Evolutionary conservation across 2,329 filamentous ascomycete genomes (phyloP).

Genomic region (Chaetomium sp.): DNA sequence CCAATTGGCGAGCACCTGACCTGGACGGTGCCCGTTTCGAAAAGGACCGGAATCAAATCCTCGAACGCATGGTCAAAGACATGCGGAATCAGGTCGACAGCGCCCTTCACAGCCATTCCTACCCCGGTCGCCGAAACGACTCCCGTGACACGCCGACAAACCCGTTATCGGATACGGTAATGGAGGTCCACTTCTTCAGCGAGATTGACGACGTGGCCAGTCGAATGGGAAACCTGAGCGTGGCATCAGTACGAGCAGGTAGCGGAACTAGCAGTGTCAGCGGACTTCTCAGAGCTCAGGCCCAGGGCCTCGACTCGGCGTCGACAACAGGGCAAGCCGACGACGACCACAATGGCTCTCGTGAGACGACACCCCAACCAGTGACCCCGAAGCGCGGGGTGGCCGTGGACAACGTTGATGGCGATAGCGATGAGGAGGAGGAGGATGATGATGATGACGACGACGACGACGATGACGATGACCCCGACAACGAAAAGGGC

Average conservation of each 20-base stretch:
- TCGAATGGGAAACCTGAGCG: not conserved
- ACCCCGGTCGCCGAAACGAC: constrained; percentile 11
- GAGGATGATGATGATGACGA: not conserved
- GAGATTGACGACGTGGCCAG: not conserved
- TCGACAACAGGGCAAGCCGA: not conserved
- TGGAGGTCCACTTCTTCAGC: not conserved
- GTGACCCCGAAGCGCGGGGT: not conserved
- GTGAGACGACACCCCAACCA: not conserved
- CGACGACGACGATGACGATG: not conserved
- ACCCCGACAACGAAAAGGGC: not conserved
- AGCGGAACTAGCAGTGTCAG: not conserved
- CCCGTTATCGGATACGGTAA: constrained; percentile 3
- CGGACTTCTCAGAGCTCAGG: not conserved
- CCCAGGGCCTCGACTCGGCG: not conserved
- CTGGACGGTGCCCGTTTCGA: constrained; percentile 14
- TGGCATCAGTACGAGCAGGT: not conserved
- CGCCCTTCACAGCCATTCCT: constrained; percentile 3
- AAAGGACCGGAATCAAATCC: not conserved
- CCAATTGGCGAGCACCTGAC: constrained; percentile 34
- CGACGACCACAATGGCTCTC: not conserved
- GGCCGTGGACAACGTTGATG: not conserved
- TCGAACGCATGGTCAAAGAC: constrained; percentile 15
- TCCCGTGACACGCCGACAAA: constrained; percentile 17
- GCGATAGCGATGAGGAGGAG: not conserved
- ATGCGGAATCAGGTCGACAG: not conserved